Percentiles rank a stretch among this genome's conserved stretches.
phyloP scores from a whole-genome alignment of 148 eudicot genomes.

The Rhododendron ferrugineum region DNA sequence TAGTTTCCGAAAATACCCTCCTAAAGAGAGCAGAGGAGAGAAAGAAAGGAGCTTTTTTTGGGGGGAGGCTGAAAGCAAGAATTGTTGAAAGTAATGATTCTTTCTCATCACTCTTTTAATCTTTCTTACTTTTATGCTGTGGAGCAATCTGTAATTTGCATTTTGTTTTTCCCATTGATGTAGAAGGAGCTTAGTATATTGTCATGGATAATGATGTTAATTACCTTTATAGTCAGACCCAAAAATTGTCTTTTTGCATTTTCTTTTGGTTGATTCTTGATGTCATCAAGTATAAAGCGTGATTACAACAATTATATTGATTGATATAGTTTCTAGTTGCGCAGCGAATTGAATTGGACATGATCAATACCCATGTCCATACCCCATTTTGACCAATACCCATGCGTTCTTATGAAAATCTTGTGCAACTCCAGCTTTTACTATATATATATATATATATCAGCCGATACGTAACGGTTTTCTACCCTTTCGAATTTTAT shows the following conservation, averaged over 20 bases:
- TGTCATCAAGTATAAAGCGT: neutral
- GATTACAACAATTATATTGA: neutral
- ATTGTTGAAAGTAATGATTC: neutral
- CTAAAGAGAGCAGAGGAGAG: neutral
- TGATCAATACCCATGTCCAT: neutral
- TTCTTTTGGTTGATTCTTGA: neutral
- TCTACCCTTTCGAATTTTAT: too few species aligned
- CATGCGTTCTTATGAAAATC: neutral
- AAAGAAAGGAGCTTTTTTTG: too few species aligned
- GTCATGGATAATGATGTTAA: neutral
- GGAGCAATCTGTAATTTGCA: neutral
- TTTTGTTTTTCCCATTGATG: neutral
- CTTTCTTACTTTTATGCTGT: neutral
- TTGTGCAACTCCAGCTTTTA: too few species aligned
- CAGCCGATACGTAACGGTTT: too few species aligned
- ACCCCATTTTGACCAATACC: neutral
- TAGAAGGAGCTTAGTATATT: neutral
- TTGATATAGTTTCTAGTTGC: neutral
- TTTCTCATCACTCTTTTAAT: neutral
- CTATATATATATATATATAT: too few species aligned
- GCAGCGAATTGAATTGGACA: neutral
- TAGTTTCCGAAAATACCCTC: slow-evolving; percentile 5
- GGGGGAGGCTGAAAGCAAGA: neutral
- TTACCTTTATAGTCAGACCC: neutral
- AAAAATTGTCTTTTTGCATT: neutral